A percentile compares a stretch with the other conserved stretches of the same genome.
phyloP scores from a whole-genome alignment of 306 rosid genomes.

The Senna tora region DNA sequence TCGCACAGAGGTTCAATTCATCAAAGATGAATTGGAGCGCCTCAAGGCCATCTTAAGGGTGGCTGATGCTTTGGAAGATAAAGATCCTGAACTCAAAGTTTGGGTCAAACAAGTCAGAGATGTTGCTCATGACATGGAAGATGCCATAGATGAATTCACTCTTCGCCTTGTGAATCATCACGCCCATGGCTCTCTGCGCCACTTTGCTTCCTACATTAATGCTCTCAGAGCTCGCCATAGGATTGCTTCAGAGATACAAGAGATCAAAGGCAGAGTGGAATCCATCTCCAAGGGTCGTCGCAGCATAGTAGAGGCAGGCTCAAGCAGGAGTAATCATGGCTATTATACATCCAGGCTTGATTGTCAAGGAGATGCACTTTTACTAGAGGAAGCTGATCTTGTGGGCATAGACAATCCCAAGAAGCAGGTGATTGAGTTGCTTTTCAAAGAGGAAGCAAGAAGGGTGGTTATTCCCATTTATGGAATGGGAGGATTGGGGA shows the following conservation, averaged over 20 bases:
- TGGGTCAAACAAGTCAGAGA: slow-evolving; percentile 55
- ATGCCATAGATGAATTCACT: slow-evolving; percentile 53
- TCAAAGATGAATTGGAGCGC: slow-evolving; percentile 49
- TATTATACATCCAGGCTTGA: slow-evolving; percentile 37
- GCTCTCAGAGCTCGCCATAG: slow-evolving; percentile 38
- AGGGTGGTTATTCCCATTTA: slow-evolving; percentile 48
- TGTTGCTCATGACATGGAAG: slow-evolving; percentile 55
- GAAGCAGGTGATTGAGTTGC: slow-evolving; percentile 43
- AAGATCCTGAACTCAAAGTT: slow-evolving; percentile 47
- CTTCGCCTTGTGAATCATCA: slow-evolving; percentile 38
- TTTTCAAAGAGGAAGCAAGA: slow-evolving; percentile 46
- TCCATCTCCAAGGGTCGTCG: slow-evolving; percentile 37
- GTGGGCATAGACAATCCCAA: slow-evolving; percentile 66
- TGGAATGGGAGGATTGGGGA: slow-evolving; percentile 70
- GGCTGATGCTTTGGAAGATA: slow-evolving; percentile 50
- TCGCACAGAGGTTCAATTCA: slow-evolving; percentile 43
- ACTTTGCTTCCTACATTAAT: not conserved
- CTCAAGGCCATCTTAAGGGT: slow-evolving; percentile 42
- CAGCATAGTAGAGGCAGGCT: slow-evolving; percentile 30
- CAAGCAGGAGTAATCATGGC: slow-evolving; percentile 22
- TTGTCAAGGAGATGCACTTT: slow-evolving; percentile 63
- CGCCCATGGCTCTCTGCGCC: not conserved
- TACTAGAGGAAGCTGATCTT: slow-evolving; percentile 63
- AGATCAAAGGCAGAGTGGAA: slow-evolving; percentile 43
- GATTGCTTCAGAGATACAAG: slow-evolving; percentile 42